Conservation (phyloP, 441 rosid genomes). For the Lepidium campestre region DNA sequence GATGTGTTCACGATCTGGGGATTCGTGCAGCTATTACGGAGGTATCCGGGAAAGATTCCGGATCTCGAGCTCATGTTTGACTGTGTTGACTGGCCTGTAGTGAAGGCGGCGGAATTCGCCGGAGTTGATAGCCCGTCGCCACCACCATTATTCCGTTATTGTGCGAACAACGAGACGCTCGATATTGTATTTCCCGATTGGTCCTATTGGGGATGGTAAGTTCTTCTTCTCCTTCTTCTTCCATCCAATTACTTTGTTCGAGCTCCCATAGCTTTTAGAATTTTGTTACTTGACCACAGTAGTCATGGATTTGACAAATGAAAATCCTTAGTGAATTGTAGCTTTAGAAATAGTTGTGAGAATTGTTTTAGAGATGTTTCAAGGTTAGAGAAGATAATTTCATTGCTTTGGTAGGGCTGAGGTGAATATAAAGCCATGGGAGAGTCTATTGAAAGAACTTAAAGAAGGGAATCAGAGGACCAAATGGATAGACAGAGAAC, state of each 20-base stretch:
- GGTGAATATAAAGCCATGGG: slow-evolving; percentile 57
- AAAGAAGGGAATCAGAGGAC: slow-evolving; percentile 39
- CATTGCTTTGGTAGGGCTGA: slow-evolving; percentile 42
- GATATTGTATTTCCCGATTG: slow-evolving; percentile 36
- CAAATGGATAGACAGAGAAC: slow-evolving; percentile 52
- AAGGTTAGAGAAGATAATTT: background rate
- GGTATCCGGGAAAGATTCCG: slow-evolving; percentile 29
- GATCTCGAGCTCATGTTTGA: slow-evolving; percentile 35
- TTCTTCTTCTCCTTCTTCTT: background rate
- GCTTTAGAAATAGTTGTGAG: background rate
- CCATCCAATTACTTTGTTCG: background rate
- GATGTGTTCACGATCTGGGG: slow-evolving; percentile 62
- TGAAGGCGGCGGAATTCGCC: slow-evolving; percentile 22
- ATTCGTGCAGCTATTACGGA: slow-evolving; percentile 49
- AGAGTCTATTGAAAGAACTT: slow-evolving; percentile 36
- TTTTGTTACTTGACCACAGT: background rate
- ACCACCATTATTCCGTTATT: slow-evolving; percentile 28
- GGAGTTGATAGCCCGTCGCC: slow-evolving; percentile 3
- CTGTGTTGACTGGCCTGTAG: slow-evolving; percentile 31
- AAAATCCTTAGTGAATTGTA: background rate
- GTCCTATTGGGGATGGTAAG: slow-evolving; percentile 36
- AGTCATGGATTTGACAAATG: background rate
- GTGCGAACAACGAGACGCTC: slow-evolving; percentile 30
- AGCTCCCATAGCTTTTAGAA: background rate
- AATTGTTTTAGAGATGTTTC: background rate